Evolutionary conservation across 2,329 filamentous ascomycete genomes (phyloP).

Genomic region (Sarocladium strictum): DNA sequence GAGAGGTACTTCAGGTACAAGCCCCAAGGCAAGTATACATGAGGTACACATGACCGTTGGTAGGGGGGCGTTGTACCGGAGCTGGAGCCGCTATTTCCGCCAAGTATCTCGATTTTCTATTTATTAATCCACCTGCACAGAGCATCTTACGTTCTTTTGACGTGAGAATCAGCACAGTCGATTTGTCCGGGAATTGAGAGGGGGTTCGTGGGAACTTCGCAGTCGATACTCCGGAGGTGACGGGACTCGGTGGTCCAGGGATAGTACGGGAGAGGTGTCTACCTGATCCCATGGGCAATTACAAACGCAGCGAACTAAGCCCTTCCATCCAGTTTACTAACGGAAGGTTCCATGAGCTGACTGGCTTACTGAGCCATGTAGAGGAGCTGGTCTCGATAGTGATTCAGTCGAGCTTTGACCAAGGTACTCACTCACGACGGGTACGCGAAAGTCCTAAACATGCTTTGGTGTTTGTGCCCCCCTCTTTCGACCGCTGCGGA

Average conservation of each 20-base stretch:
- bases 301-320: too few relatives aligned
- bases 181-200: not conserved
- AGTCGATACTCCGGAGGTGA: not conserved
- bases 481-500: not conserved
- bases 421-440: not conserved
- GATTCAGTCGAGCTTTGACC: not conserved
- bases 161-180: not conserved
- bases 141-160: not conserved
- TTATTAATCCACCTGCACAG: not conserved
- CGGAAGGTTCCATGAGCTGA: not conserved
- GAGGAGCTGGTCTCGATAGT: not conserved
- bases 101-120: not conserved
- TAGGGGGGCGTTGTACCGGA: not conserved
- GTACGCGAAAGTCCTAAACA: not conserved
- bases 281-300: too few relatives aligned
- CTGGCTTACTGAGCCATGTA: not conserved
- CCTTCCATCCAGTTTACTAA: not conserved
- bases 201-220: not conserved
- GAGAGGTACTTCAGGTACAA: conserved; percentile 4
- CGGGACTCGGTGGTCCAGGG: conserved; percentile 1
- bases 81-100: not conserved
- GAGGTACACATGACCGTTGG: too few relatives aligned
- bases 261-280: too few relatives aligned
- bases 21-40: too few relatives aligned
- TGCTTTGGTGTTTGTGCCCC: too few relatives aligned